Conservation (phyloP, 495 filamentous ascomycete genomes). For the Daldinia decipiens region DNA sequence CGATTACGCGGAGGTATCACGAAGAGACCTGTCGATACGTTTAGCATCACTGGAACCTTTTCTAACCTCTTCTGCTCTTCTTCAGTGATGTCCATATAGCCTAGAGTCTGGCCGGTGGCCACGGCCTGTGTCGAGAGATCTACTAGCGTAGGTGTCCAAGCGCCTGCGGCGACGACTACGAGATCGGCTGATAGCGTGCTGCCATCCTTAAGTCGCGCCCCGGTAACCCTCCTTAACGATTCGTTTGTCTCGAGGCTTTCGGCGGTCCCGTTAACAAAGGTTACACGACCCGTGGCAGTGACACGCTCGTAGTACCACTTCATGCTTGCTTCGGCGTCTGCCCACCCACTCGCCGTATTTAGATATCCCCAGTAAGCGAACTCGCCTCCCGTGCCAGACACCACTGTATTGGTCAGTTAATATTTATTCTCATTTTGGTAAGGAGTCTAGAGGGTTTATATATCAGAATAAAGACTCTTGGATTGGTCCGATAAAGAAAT, state of each 20-base stretch:
- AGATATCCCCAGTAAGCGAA: constrained; percentile 79
- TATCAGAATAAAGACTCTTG: background rate
- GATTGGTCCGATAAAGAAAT: background rate
- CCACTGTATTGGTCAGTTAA: background rate
- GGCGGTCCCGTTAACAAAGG: constrained; percentile 71
- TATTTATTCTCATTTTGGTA: background rate
- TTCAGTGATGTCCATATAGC: constrained; percentile 75
- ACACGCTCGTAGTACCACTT: constrained; percentile 64
- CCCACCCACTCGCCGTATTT: constrained; percentile 85
- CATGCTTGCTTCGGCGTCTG: constrained; percentile 80
- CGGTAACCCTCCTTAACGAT: constrained; percentile 47
- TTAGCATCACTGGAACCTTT: constrained; percentile 78
- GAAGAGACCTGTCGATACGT: constrained; percentile 83
- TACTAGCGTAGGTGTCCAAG: constrained; percentile 81
- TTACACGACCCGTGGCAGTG: constrained; percentile 67
- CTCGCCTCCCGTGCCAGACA: constrained; percentile 58
- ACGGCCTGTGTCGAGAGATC: constrained; percentile 79
- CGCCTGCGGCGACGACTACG: constrained; percentile 82
- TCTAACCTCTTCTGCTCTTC: constrained; percentile 71
- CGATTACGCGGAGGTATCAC: constrained; percentile 78
- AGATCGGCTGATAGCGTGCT: constrained; percentile 71
- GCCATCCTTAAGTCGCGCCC: constrained; percentile 67
- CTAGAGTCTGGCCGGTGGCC: constrained; percentile 83
- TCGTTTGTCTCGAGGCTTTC: constrained; percentile 60
- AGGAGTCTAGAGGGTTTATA: background rate